A percentile compares a stretch with the other conserved stretches of the same genome.
phyloP scores from a whole-genome alignment of 441 rosid species.

The Jatropha podagrica region DNA sequence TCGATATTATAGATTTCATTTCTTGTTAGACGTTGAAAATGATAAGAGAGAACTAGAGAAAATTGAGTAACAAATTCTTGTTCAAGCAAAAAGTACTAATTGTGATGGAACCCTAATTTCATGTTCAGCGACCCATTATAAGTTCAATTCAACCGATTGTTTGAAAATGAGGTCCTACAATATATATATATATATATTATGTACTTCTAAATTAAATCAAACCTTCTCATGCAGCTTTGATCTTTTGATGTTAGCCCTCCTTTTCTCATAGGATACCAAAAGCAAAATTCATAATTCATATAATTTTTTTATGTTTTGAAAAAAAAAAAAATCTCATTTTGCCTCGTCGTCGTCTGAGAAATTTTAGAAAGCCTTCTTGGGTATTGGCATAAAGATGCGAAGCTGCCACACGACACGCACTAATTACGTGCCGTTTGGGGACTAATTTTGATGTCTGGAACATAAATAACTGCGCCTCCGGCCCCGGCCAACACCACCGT shows the following conservation, averaged over 20 bases:
- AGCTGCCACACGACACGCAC: slow-evolving; percentile 11
- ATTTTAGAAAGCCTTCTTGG: background rate
- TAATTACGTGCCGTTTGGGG: slow-evolving; percentile 9
- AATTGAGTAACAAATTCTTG: background rate
- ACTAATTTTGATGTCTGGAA: background rate
- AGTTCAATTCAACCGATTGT: background rate
- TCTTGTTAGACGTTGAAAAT: background rate
- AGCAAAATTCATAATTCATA: background rate
- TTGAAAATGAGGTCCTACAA: background rate
- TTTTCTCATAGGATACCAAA: slow-evolving; percentile 22
- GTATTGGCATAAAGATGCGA: background rate
- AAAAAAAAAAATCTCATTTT: background rate
- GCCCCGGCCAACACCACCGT: background rate
- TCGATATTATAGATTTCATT: background rate
- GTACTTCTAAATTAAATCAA: background rate
- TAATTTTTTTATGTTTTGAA: background rate
- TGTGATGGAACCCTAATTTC: background rate
- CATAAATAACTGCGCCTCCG: background rate
- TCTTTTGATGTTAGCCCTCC: background rate
- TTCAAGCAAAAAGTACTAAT: background rate
- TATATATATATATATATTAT: too few relatives aligned
- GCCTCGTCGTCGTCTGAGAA: slow-evolving; percentile 2
- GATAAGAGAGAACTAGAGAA: background rate
- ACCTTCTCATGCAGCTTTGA: background rate
- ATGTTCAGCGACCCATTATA: background rate